These are phyloP conservation scores for Malus hybrid DNA, from an alignment of 331 rosid species.

Conservation along the genomic window DNA sequence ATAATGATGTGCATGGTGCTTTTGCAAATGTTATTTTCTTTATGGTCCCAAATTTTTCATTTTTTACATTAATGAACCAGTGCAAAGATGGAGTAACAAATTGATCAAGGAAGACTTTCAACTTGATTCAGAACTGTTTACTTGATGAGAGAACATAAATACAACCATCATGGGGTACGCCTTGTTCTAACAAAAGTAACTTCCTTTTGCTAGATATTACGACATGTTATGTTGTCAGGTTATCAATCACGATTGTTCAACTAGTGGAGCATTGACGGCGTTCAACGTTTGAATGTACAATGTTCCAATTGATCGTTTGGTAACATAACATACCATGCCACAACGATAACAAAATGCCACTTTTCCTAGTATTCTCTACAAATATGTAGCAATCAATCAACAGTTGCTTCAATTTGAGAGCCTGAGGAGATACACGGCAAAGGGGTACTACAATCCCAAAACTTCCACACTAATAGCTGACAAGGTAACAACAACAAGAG, in stretches of 20 bases:
- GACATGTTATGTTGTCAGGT: not conserved
- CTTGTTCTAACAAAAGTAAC: not conserved
- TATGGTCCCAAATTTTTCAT: not conserved
- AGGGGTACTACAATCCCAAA: slow-evolving; percentile 10
- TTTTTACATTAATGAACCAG: not conserved
- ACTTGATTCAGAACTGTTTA: not conserved
- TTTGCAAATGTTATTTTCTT: not conserved
- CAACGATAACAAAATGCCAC: not conserved
- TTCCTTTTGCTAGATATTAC: not conserved
- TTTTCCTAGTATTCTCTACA: slow-evolving; percentile 11
- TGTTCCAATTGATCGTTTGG: not conserved
- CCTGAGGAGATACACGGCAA: slow-evolving; percentile 2
- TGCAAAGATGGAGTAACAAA: not conserved
- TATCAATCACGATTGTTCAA: not conserved
- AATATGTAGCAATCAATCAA: slow-evolving; percentile 8
- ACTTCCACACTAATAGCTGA: slow-evolving; percentile 3
- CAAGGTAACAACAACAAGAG: slow-evolving; percentile 5
- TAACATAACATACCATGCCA: not conserved
- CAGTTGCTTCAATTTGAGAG: slow-evolving; percentile 9
- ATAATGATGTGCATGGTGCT: not conserved
- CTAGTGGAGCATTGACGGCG: not conserved
- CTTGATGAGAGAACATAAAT: not conserved
- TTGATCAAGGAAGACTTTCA: not conserved
- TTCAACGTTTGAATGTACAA: not conserved
- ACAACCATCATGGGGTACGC: not conserved